These are phyloP conservation scores for Cutaneotrichosporon dermatis DNA, from an alignment of 1,284 basidiomycete genomes.

Conservation along the genomic window DNA sequence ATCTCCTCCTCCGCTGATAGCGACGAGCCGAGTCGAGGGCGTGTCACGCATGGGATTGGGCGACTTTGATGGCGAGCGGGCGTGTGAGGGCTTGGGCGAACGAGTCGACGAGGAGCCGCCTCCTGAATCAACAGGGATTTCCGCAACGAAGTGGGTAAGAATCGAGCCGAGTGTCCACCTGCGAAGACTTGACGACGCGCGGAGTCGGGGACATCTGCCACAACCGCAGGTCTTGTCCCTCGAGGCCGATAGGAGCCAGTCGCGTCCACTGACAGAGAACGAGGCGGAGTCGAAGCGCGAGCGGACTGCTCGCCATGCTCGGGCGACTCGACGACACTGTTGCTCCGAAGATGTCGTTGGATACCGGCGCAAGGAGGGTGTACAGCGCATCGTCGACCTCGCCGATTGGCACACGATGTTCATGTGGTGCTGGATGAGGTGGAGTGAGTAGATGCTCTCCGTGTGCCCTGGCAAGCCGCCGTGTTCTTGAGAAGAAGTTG, in stretches of 20 bases:
- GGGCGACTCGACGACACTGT: constrained; percentile 6
- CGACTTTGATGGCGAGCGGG: constrained; percentile 6
- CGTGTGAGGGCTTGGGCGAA: background rate
- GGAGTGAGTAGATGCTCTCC: constrained; percentile 44
- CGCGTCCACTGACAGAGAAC: constrained; percentile 26
- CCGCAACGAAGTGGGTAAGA: constrained; percentile 46
- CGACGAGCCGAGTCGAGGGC: constrained; percentile 22
- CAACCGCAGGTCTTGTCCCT: constrained; percentile 73
- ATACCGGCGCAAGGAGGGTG: constrained; percentile 6
- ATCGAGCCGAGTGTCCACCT: constrained; percentile 69
- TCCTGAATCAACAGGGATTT: constrained; percentile 11
- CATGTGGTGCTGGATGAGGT: constrained; percentile 41
- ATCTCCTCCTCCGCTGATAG: constrained; percentile 73
- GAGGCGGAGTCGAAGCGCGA: background rate
- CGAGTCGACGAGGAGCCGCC: background rate
- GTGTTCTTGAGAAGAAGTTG: constrained; percentile 29
- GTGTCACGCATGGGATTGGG: background rate
- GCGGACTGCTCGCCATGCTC: background rate
- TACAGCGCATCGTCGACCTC: constrained; percentile 11
- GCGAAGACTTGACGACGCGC: constrained; percentile 65
- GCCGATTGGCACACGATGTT: constrained; percentile 15
- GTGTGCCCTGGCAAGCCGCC: constrained; percentile 47
- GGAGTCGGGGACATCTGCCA: constrained; percentile 63
- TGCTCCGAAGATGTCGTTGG: constrained; percentile 6
- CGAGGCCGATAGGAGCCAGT: constrained; percentile 69